Conservation (phyloP, 805 yeast genomes). For the Saturnispora sekii region DNA sequence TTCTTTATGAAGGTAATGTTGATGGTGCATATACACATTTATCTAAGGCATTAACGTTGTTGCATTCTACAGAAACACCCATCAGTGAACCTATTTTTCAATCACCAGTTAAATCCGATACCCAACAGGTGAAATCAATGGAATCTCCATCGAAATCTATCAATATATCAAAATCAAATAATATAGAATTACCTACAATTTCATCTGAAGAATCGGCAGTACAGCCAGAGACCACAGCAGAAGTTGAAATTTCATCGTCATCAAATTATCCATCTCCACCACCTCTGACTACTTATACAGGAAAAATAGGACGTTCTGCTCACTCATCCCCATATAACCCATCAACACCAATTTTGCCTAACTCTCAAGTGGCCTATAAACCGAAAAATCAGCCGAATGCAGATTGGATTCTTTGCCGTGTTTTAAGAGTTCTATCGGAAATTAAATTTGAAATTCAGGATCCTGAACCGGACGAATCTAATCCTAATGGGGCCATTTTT, state of each 20-base stretch:
- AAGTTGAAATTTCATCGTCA: neutral
- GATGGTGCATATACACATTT: too few species aligned
- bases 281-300: conserved; percentile 9
- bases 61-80: too few species aligned
- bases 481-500: conserved; percentile 78
- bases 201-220: neutral
- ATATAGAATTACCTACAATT: too few species aligned
- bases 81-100: too few species aligned
- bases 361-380: conserved; percentile 84
- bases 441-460: conserved; percentile 79
- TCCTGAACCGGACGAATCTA: conserved; percentile 94
- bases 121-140: too few species aligned
- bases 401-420: conserved; percentile 97
- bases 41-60: too few species aligned
- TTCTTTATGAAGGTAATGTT: too few species aligned
- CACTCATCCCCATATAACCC: conserved; percentile 16
- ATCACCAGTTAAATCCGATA: too few species aligned
- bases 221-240: neutral
- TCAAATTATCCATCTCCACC: conserved; percentile 12
- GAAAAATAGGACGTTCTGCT: conserved; percentile 15
- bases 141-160: neutral
- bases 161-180: neutral
- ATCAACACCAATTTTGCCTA: conserved; percentile 24
- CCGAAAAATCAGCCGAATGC: conserved; percentile 52
- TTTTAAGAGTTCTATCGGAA: conserved; percentile 44